phyloP scores from a whole-genome alignment of 345 rosid genomes.

The Salix viminalis region DNA sequence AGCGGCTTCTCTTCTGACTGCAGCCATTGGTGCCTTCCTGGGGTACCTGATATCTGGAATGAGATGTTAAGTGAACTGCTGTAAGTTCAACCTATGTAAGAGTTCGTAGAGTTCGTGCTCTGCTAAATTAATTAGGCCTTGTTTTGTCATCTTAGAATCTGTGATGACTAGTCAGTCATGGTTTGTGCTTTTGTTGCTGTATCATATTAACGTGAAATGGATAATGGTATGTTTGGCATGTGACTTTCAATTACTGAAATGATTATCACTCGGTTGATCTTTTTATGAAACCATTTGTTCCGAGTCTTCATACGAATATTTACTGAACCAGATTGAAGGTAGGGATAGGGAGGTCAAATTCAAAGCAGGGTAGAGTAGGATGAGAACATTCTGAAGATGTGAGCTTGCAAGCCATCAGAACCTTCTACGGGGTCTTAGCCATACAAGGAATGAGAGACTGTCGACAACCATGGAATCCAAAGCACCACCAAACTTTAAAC shows the following conservation, averaged over 20 bases:
- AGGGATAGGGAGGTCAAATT: background rate
- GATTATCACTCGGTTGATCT: background rate
- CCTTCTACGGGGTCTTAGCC: no score
- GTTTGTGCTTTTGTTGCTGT: conserved; percentile 15
- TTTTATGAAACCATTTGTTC: background rate
- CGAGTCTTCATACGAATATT: no score
- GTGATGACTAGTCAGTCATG: conserved; percentile 10
- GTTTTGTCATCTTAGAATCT: conserved; percentile 5
- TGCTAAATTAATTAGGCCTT: conserved; percentile 2
- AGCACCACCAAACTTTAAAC: background rate
- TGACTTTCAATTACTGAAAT: background rate
- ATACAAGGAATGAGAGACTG: background rate
- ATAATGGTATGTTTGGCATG: background rate
- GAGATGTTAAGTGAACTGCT: conserved; percentile 69
- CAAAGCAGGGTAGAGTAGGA: background rate
- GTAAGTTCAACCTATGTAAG: conserved; percentile 9
- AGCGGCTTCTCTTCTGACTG: conserved; percentile 60
- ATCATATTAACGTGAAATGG: conserved; percentile 9
- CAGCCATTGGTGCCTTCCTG: conserved; percentile 98
- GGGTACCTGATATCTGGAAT: conserved; percentile 91
- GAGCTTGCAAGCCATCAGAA: background rate
- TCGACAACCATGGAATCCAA: background rate
- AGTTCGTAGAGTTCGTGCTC: conserved; percentile 14
- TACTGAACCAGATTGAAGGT: background rate
- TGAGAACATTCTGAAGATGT: background rate